Percentiles rank a stretch among this genome's conserved stretches.
Conservation (phyloP, 345 rosid species). For the Rhodomyrtus tomentosa region DNA sequence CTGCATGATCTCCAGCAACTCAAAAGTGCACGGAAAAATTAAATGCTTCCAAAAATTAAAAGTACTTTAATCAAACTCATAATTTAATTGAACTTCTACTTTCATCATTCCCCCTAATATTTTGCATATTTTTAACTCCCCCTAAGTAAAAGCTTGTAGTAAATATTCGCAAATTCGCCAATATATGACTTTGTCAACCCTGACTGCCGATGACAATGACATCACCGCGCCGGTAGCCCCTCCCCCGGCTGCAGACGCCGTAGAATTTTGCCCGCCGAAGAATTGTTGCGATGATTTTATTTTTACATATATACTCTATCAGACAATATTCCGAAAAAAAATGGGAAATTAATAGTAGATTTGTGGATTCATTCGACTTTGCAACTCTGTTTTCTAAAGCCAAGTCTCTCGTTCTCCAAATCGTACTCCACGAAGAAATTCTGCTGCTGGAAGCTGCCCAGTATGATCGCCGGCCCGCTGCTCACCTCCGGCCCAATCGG, state of each 20-base stretch:
- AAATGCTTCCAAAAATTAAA: not conserved
- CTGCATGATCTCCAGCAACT: not conserved
- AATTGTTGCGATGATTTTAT: not conserved
- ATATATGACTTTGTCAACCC: not conserved
- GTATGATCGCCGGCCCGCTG: constrained; percentile 65
- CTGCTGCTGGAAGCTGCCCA: constrained; percentile 84
- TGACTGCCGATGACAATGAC: not conserved
- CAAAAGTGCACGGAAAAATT: not conserved
- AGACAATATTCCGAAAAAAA: not conserved
- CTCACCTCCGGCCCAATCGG: not conserved
- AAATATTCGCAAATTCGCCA: not conserved
- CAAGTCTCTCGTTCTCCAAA: constrained; percentile 57
- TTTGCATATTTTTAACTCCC: not conserved
- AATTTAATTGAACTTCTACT: not conserved
- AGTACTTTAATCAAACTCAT: not conserved
- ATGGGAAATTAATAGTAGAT: not conserved
- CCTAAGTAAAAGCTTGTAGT: not conserved
- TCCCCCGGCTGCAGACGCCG: not conserved
- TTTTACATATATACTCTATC: not conserved
- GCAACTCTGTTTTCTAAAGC: constrained; percentile 50
- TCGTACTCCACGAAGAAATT: constrained; percentile 69
- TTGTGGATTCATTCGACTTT: not conserved
- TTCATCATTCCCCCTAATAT: not conserved
- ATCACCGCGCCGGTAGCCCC: not conserved
- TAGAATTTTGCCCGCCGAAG: not conserved